Evolutionary conservation across 345 rosid species (phyloP).

Genomic region (Syzygium aqueum): DNA sequence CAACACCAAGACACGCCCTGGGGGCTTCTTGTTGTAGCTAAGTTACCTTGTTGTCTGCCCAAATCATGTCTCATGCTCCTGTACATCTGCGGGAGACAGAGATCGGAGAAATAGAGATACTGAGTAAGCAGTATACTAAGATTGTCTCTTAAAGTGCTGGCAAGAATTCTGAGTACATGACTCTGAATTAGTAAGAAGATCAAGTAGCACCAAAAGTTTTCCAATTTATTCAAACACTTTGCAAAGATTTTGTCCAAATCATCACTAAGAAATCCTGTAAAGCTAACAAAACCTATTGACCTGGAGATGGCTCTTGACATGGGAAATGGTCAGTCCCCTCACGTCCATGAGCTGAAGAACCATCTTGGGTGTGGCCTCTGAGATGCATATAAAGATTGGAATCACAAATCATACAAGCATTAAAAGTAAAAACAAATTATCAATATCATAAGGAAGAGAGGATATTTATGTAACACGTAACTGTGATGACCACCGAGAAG

Average conservation of each 20-base stretch:
- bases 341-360: conserved; percentile 98
- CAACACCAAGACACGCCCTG: neutral
- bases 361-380: conserved; percentile 94
- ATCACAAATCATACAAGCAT: neutral
- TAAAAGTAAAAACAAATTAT: neutral
- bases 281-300: conserved; percentile 9
- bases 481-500: conserved; percentile 84
- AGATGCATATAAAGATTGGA: neutral
- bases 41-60: conserved; percentile 53
- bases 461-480: conserved; percentile 6
- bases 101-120: neutral
- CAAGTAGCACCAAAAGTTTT: neutral
- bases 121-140: neutral
- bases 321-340: conserved; percentile 93
- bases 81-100: conserved; percentile 58
- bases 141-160: neutral
- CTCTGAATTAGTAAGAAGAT: neutral
- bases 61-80: conserved; percentile 76
- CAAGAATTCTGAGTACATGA: neutral
- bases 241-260: neutral
- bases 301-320: conserved; percentile 99
- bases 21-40: neutral
- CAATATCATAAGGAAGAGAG: neutral
- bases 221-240: neutral
- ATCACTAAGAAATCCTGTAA: neutral